Conservation (phyloP, 2,329 filamentous ascomycete genomes). For the Phyllachora maydis region DNA sequence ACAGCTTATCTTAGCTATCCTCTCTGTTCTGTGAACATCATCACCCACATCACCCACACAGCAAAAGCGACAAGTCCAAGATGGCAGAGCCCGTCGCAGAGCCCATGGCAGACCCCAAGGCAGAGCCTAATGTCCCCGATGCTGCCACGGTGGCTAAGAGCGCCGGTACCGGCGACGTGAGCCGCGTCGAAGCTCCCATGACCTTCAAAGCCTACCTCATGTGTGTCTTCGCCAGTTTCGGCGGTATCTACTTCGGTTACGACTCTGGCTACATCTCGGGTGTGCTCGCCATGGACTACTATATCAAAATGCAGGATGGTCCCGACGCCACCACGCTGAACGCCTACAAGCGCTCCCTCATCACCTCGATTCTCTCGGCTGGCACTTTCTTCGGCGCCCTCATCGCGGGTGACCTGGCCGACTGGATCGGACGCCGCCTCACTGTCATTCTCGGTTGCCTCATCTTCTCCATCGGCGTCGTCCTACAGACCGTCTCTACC, state of each 20-base stretch:
- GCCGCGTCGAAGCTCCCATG: conserved; percentile 34
- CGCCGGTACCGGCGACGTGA: no score
- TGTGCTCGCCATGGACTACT: conserved; percentile 17
- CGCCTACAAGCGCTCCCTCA: conserved; percentile 17
- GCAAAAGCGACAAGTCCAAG: no score
- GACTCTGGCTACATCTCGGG: conserved; percentile 36
- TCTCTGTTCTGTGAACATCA: no score
- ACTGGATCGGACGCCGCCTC: conserved; percentile 38
- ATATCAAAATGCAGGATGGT: conserved; percentile 14
- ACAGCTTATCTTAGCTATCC: no score
- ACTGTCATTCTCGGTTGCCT: conserved; percentile 38
- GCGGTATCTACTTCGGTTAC: conserved; percentile 39
- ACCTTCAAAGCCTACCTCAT: conserved; percentile 37
- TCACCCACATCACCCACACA: no score
- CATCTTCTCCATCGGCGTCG: conserved; percentile 36
- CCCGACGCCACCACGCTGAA: conserved; percentile 5
- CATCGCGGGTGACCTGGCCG: conserved; percentile 43
- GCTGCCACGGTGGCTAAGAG: no score
- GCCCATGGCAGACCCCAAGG: no score
- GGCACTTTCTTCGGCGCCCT: conserved; percentile 45
- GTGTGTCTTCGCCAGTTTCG: conserved; percentile 38
- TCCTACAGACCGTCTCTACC: conserved; percentile 34
- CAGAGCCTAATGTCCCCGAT: no score
- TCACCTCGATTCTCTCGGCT: conserved; percentile 44
- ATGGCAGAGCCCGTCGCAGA: no score